These are phyloP conservation scores for Globisporangium orthogonon DNA, from an alignment of 352 stramenopile genomes.

Conservation along the genomic window DNA sequence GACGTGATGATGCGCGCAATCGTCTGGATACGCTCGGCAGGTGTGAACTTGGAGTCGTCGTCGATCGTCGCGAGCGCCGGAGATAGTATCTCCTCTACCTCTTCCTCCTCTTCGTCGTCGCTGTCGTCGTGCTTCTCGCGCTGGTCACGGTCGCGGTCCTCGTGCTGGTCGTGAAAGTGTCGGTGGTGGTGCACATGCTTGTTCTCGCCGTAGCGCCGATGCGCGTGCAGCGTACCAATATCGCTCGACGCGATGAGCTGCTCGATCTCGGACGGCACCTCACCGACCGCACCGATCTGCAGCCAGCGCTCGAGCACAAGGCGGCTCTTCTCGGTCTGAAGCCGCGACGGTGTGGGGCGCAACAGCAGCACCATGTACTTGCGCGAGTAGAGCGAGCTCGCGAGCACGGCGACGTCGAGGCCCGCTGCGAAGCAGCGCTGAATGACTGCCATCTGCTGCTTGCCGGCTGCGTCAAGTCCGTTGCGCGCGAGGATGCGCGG, in stretches of 20 bases:
- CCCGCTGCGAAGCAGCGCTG: conserved; percentile 66
- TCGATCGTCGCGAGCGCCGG: conserved; percentile 18
- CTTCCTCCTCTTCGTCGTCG: not conserved
- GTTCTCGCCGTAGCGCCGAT: not conserved
- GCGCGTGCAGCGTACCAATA: conserved; percentile 38
- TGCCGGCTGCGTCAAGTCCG: conserved; percentile 62
- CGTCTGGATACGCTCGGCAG: conserved; percentile 76
- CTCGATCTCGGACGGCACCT: conserved; percentile 84
- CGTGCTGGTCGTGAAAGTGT: not conserved
- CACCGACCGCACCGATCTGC: conserved; percentile 77
- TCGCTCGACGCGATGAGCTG: conserved; percentile 76
- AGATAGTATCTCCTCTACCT: not conserved
- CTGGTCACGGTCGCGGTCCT: not conserved
- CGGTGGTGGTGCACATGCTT: not conserved
- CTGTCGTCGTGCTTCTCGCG: not conserved
- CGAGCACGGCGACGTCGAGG: conserved; percentile 72
- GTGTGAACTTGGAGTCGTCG: conserved; percentile 73
- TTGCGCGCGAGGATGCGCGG: conserved; percentile 67
- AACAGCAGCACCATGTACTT: conserved; percentile 80
- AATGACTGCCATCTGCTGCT: conserved; percentile 73
- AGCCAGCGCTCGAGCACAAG: conserved; percentile 81
- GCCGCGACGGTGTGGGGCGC: conserved; percentile 42
- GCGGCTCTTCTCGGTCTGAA: conserved; percentile 78
- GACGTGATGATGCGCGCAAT: conserved; percentile 86
- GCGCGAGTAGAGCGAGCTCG: conserved; percentile 71